Percentiles rank a stretch among this genome's conserved stretches.
phyloP scores from a whole-genome alignment of 1,139 yeast genomes.

The Yamadazyma trypodendri region DNA sequence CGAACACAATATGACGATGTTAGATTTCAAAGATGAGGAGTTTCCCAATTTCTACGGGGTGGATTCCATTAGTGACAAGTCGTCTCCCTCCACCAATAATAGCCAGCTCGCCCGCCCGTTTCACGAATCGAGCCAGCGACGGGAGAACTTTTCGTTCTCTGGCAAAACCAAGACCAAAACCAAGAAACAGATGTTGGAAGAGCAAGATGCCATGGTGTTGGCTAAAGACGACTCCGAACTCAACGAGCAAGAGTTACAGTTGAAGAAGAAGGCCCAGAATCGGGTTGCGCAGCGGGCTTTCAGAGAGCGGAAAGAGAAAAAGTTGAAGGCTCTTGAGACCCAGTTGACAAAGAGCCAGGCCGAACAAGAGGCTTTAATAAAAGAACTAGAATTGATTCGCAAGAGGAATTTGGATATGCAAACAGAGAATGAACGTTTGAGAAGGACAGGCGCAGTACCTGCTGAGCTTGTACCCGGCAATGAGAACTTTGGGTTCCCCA shows the following conservation, averaged over 20 bases:
- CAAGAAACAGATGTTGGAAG: constrained; percentile 32
- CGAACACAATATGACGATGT: constrained; percentile 13
- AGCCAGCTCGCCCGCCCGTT: constrained; percentile 4
- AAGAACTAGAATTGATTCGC: constrained; percentile 54
- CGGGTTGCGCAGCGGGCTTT: constrained; percentile 90
- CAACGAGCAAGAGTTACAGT: constrained; percentile 48
- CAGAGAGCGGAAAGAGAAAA: constrained; percentile 78
- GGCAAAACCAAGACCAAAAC: constrained; percentile 10
- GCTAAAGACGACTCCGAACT: constrained; percentile 42
- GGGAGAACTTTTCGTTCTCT: not conserved
- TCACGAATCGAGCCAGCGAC: not conserved
- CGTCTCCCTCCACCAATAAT: constrained; percentile 18
- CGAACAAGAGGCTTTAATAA: constrained; percentile 51
- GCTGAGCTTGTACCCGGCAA: not conserved
- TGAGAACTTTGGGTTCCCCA: constrained; percentile 34
- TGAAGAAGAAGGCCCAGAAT: constrained; percentile 75
- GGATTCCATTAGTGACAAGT: constrained; percentile 17
- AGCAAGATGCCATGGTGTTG: constrained; percentile 38
- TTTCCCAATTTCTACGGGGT: constrained; percentile 4
- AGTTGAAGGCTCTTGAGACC: constrained; percentile 64
- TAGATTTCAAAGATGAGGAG: constrained; percentile 13
- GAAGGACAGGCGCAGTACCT: constrained; percentile 5
- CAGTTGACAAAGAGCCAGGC: constrained; percentile 60
- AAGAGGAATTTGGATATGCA: constrained; percentile 53
- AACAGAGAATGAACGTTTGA: constrained; percentile 57